phyloP scores from a whole-genome alignment of 2,329 filamentous ascomycete genomes.

The Dactylellina sp. region DNA sequence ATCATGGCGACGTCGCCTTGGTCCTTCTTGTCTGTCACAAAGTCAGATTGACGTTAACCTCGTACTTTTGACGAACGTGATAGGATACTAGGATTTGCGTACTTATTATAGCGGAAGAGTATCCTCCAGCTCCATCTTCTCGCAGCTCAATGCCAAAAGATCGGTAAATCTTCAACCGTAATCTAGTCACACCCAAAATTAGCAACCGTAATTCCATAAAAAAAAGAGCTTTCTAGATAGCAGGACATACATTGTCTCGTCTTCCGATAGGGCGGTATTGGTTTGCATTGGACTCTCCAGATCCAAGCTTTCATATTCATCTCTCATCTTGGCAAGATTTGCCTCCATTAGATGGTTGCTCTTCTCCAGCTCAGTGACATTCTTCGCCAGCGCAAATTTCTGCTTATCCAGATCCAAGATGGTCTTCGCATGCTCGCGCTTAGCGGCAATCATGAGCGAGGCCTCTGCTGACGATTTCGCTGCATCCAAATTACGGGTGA shows the following conservation, averaged over 20 bases:
- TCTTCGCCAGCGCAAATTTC: conserved; percentile 80
- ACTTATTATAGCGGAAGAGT: conserved; percentile 73
- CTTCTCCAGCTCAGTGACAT: conserved; percentile 81
- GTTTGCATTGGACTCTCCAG: conserved; percentile 57
- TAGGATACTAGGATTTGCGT: not conserved
- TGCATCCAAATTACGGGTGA: conserved; percentile 58
- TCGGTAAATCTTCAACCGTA: conserved; percentile 90
- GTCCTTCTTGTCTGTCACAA: conserved; percentile 71
- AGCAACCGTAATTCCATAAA: not conserved
- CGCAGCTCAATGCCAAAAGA: conserved; percentile 91
- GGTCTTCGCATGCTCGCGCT: conserved; percentile 68
- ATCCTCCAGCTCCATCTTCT: conserved; percentile 81
- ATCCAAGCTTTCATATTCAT: conserved; percentile 65
- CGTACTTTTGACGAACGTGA: not conserved
- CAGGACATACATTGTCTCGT: conserved; percentile 56
- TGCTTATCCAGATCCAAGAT: conserved; percentile 96
- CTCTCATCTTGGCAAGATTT: conserved; percentile 67
- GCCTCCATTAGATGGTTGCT: conserved; percentile 80
- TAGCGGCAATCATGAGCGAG: conserved; percentile 50
- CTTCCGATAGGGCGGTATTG: conserved; percentile 63
- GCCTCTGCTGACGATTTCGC: conserved; percentile 58
- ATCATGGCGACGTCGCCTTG: conserved; percentile 95
- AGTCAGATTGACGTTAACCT: conserved; percentile 1
- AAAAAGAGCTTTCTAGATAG: not conserved
- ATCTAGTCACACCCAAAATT: conserved; percentile 63